Base-by-base conservation (phyloP, 1,139 yeast species). In the Yamadazyma friedrichii region DNA sequence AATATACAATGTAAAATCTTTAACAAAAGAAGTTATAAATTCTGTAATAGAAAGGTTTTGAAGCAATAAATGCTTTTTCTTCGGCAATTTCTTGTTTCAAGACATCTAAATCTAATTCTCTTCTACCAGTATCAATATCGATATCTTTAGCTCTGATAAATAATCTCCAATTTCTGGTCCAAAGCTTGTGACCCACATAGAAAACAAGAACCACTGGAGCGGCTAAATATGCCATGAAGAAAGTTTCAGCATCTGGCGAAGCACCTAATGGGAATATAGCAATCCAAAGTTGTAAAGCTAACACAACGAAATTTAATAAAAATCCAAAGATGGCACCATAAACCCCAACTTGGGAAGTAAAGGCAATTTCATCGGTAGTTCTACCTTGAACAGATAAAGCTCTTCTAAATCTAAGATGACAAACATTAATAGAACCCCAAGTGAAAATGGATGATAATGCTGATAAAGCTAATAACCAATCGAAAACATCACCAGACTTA, bases 391-490 rank as follows among this genome's bases (percentile, higher is more conserved):
- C 74, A 32, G 63, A 61, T 68, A 88, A 72, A 1, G 95, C 96
- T 40, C 72, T 61, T 68, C 96, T 81, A 66, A 88, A 87, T 61
- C 95, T 76, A 45, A 88, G 69, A 52, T 83, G 95, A 52, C 88
- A 81, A 42, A 84, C 57, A 57, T 84, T 80, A 53, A 88, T 85
- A 15, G 91, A 80, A 31, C 80, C 80, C 95, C 95, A 88, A 6
- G 94, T 85, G 62, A 88, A 87, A 43, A 88, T 71, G 2, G 95
- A 83, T 35, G 94, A 84, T 49, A 88, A 77, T 44, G 95, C 94
- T 12, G 95, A 84, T 37, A 89, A 68, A 20, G 96, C 87, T 58
- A 87, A 68, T 55, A 88, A 68, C 96, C 96, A 88, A 51, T 69
- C 70, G 62, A 88, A 88, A 11, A 88, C 87, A 26, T 70, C 74